phyloP scores from a whole-genome alignment of 2,329 filamentous ascomycete genomes.

The Teratosphaeria epicoccoides region DNA sequence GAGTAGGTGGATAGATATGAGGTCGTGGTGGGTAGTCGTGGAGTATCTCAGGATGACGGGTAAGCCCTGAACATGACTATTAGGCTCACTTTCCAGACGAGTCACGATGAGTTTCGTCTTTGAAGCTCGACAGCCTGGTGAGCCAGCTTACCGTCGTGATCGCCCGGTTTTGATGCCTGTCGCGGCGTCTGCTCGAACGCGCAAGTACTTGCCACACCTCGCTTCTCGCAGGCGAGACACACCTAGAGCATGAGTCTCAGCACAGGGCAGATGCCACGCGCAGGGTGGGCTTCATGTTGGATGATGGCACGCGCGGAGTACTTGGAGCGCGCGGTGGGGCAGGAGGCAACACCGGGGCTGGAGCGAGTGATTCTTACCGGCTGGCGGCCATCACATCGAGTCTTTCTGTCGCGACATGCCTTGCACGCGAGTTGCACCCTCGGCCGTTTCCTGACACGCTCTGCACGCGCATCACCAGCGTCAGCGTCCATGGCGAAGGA shows the following conservation, averaged over 20 bases:
- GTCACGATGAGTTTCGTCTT: not conserved
- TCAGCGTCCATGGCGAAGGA: not conserved
- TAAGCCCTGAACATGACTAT: not conserved
- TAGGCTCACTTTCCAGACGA: too few species aligned
- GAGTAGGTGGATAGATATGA: not conserved
- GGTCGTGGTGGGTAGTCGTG: not conserved
- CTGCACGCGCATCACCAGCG: not conserved
- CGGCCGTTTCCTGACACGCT: not conserved
- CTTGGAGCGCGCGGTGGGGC: too few species aligned
- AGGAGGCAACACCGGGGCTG: too few species aligned
- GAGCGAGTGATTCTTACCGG: slow-evolving; percentile 1
- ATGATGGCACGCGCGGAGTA: too few species aligned
- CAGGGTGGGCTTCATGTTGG: not conserved
- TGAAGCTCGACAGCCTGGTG: not conserved
- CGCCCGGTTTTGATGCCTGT: slow-evolving; percentile 1
- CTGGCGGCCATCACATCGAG: slow-evolving; percentile 16
- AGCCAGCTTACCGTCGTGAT: not conserved
- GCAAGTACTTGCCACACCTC: slow-evolving; percentile 11
- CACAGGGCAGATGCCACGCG: not conserved
- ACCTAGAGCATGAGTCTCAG: not conserved
- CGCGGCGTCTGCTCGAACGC: slow-evolving; percentile 7
- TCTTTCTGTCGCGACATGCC: slow-evolving; percentile 17
- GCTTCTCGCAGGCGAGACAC: slow-evolving; percentile 12
- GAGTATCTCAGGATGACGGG: not conserved
- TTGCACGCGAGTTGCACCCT: slow-evolving; percentile 8